Conservation (phyloP, 2,329 filamentous ascomycete genomes). For the Xylaria digitata region DNA sequence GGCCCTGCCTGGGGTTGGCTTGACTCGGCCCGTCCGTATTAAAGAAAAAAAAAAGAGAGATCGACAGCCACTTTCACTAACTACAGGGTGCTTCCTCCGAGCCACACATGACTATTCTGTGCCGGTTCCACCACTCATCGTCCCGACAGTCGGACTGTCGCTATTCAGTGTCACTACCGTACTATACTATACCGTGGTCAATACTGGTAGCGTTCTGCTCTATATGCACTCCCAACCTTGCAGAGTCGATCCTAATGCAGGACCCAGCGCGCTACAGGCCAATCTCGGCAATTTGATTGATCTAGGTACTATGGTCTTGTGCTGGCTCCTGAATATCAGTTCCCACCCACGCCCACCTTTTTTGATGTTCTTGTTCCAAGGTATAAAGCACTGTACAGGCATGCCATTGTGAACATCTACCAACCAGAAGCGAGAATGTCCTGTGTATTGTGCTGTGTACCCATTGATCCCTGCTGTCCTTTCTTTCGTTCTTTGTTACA, state of each 20-base stretch:
- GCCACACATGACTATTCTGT: neutral
- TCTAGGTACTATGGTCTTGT: neutral
- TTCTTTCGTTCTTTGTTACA: slow-evolving; percentile 2
- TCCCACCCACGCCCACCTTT: slow-evolving; percentile 13
- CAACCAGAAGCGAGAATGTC: slow-evolving; percentile 22
- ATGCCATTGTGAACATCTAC: slow-evolving; percentile 10
- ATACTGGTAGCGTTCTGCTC: no score
- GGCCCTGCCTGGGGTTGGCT: slow-evolving; percentile 3
- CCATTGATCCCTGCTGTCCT: neutral
- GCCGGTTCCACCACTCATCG: slow-evolving; percentile 10
- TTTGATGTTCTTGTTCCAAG: neutral
- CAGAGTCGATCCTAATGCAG: slow-evolving; percentile 14
- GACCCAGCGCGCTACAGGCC: neutral
- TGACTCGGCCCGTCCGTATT: neutral
- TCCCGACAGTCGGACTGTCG: neutral
- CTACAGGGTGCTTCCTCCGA: no score
- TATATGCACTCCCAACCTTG: slow-evolving; percentile 3
- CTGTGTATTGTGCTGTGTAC: slow-evolving; percentile 1
- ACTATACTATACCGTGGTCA: neutral
- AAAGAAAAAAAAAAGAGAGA: neutral
- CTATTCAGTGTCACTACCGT: no score
- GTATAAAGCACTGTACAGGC: neutral
- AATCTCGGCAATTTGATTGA: slow-evolving; percentile 5
- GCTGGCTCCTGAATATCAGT: slow-evolving; percentile 13
- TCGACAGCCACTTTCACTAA: neutral